Percentiles rank a stretch among this genome's conserved stretches.
Conservation (phyloP, 2,329 filamentous ascomycete genomes). For the Cytospora leucostoma region DNA sequence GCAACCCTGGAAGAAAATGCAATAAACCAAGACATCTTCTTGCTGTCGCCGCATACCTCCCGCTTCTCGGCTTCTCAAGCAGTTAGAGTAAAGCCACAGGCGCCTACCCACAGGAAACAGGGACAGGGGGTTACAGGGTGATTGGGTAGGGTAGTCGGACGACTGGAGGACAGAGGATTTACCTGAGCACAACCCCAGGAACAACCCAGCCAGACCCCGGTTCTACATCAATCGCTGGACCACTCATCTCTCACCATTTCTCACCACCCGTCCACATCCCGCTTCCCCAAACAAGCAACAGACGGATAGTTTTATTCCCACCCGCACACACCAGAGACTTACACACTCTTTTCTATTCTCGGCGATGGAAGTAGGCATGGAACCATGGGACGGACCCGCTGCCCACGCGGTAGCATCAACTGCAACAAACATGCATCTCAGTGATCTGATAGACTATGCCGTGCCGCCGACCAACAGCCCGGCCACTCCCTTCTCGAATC, state of each 20-base stretch:
- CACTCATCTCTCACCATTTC: conserved; percentile 25
- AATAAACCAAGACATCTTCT: neutral
- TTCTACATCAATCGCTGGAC: conserved; percentile 17
- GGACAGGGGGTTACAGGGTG: neutral
- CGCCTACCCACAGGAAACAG: conserved; percentile 12
- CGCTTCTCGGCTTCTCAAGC: conserved; percentile 1
- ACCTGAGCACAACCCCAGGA: neutral
- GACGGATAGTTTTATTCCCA: neutral
- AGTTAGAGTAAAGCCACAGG: conserved; percentile 5
- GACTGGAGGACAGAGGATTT: conserved; percentile 17
- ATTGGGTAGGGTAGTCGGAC: neutral
- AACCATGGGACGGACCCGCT: neutral
- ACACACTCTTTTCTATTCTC: conserved; percentile 6
- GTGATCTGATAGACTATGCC: neutral
- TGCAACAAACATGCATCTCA: neutral
- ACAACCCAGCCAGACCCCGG: conserved; percentile 1
- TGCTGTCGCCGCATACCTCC: conserved; percentile 24
- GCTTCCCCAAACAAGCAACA: neutral
- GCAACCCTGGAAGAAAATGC: too few species aligned
- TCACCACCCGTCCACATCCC: neutral
- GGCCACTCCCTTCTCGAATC: neutral
- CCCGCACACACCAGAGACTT: neutral
- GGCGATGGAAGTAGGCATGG: neutral
- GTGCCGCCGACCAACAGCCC: conserved; percentile 23
- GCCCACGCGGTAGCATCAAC: conserved; percentile 2